phyloP scores from a whole-genome alignment of 129 eudicot genomes.

The Pulicaria dysenterica region DNA sequence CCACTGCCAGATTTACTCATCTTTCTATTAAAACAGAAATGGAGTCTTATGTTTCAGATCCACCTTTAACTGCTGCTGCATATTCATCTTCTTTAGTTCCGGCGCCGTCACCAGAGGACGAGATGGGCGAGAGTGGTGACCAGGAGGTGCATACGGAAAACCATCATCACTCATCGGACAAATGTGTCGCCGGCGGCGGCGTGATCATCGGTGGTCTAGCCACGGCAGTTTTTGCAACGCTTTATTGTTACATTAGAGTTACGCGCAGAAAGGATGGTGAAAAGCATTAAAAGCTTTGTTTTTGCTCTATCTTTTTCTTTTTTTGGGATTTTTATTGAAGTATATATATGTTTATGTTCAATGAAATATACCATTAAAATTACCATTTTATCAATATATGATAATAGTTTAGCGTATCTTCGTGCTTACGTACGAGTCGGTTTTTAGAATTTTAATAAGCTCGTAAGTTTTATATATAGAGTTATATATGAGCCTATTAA shows the following conservation, averaged over 20 bases:
- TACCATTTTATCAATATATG: conserved; percentile 27
- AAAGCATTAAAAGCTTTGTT: background rate
- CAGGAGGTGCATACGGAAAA: conserved; percentile 27
- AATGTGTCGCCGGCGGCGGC: conserved; percentile 61
- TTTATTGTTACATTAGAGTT: conserved; percentile 67
- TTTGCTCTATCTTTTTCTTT: background rate
- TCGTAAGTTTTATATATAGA: no score
- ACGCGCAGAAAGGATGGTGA: conserved; percentile 41
- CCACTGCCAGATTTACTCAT: conserved; percentile 30
- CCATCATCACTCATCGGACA: conserved; percentile 52
- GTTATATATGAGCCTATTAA: no score
- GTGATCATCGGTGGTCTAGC: conserved; percentile 68
- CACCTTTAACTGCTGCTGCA: conserved; percentile 25
- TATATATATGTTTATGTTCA: background rate
- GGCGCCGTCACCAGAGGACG: background rate
- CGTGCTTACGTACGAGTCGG: background rate
- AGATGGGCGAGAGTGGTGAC: conserved; percentile 17
- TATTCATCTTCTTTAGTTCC: conserved; percentile 21
- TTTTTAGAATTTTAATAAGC: no score
- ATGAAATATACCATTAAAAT: background rate
- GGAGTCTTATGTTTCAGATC: conserved; percentile 22
- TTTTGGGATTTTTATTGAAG: background rate
- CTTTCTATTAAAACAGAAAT: background rate
- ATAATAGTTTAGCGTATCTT: background rate
- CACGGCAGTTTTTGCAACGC: conserved; percentile 53